A percentile compares a stretch with the other conserved stretches of the same genome.
These are phyloP conservation scores for Leishmania martiniquensis DNA, from an alignment of 208 protist genomes.

Conservation along the genomic window DNA sequence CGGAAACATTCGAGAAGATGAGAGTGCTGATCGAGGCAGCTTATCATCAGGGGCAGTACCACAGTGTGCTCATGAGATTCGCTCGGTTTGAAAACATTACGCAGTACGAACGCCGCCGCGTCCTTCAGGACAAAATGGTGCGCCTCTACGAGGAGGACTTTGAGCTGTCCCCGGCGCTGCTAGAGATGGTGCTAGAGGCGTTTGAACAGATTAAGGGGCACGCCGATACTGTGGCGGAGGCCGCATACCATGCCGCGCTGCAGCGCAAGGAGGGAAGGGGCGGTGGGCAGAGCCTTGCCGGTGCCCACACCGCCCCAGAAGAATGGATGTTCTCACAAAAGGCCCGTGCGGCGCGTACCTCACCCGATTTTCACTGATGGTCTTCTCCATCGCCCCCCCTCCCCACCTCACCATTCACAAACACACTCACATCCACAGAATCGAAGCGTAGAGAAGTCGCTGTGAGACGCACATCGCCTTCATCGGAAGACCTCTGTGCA, in stretches of 20 bases:
- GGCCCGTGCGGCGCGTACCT: conserved; percentile 25
- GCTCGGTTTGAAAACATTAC: conserved; percentile 70
- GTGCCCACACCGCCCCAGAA: conserved; percentile 26
- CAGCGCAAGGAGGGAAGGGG: conserved; percentile 33
- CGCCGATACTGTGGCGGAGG: conserved; percentile 47
- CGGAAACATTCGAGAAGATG: conserved; percentile 80
- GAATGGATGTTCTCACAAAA: conserved; percentile 73
- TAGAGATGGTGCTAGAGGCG: conserved; percentile 67
- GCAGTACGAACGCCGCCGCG: conserved; percentile 49
- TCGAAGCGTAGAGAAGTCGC: no score
- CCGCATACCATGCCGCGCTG: conserved; percentile 54
- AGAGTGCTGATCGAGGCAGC: conserved; percentile 68
- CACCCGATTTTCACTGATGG: conserved; percentile 23
- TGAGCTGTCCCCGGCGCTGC: conserved; percentile 43
- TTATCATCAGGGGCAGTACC: conserved; percentile 48
- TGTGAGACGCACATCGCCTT: no score
- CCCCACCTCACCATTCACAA: background rate
- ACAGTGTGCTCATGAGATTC: conserved; percentile 67
- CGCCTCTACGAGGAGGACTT: conserved; percentile 67
- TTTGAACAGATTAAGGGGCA: conserved; percentile 51
- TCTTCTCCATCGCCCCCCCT: no score
- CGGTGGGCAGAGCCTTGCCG: conserved; percentile 15
- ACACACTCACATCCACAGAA: no score
- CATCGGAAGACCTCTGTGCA: no score
- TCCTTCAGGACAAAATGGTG: conserved; percentile 44